Base-by-base conservation (phyloP, 169 alveolate genomes). In the Plasmodium vivax region DNA sequence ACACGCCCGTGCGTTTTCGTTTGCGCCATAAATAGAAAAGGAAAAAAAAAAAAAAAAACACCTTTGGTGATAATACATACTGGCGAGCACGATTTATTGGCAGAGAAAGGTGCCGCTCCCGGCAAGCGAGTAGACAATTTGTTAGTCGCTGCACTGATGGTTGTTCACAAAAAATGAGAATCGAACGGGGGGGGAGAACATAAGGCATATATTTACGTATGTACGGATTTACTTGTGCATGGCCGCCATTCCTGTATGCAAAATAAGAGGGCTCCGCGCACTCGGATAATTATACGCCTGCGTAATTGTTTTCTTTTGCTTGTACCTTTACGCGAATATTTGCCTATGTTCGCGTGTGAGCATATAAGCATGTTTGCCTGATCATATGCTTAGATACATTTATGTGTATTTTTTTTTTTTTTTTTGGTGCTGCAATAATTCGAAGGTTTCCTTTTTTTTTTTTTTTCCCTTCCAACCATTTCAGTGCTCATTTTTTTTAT, bases 401-500 rank as follows among this genome's bases (percentile, higher is more conserved):
- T 81, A 27, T 81, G n/a, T 32, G 30, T 47, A 47, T n/a, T n/a
- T n/a, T n/a, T n/a, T n/a, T n/a, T n/a, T n/a, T n/a, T n/a, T n/a
- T n/a, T n/a, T n/a, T n/a, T n/a, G n/a, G n/a, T n/a, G n/a, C n/a
- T n/a, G n/a, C n/a, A n/a, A n/a, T n/a, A n/a, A n/a, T n/a, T n/a
- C n/a, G n/a, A n/a, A n/a, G n/a, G n/a, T n/a, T n/a, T n/a, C n/a
- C n/a, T n/a, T 14, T 30, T 27, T 32, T 47, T 36, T 79, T 79
- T 79, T 79, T 79, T 81, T 81, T 81, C 23, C 14, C 34, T 9
- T 81, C 38, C 10, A 43, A 43, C 62, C 47, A 43, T 81, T 81
- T 80, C 58, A 41, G 51, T 80, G 12, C 30, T 80, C 27, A 43
- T 81, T 80, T 81, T 81, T 81, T 81, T 75, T 77, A 36, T 77